Base-by-base conservation (phyloP, 352 stramenopile genomes). In the Phytophthora citricola region DNA sequence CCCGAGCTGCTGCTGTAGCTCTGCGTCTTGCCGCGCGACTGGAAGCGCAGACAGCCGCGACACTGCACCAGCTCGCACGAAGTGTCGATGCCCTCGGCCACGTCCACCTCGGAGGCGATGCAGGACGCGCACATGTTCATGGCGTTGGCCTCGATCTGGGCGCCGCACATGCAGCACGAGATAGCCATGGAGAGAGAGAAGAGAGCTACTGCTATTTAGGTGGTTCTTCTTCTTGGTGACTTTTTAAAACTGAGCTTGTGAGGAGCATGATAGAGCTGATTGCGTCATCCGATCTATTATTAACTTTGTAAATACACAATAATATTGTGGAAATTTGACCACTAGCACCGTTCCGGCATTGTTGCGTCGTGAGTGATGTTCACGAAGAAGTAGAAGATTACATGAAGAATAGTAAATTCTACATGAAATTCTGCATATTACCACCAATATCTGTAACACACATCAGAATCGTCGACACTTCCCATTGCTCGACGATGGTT, bases 101-200 rank as follows among this genome's bases (percentile, higher is more conserved):
- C 83, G 69, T 94, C 76, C 36, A 91, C 81, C 49, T 93, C 76
- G n/a, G 45, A 66, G 15, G 81, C 81, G 34, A 92, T 73, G 67
- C 86, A 94, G 11, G 75, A 69, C 51, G 62, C 59, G 78, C 86
- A 94, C 86, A 93, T 94, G 73, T 92, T 93, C 57, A 90, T 66
- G 8, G 79, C 73, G 48, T 94, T 94, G 50, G 83, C 71, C 68
- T 92, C 83, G 61, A 94, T 93, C 48, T 81, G 63, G 9, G 73
- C 63, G 52, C 83, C 83, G 62, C 83, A 91, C 58, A 89, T 75
- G 47, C 83, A 91, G 55, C 81, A 91, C 5, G 61, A 81, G 17
- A 54, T 24, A 17, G 60, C 45, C 9, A n/a, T 12, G 4, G 5
- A 40, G n/a, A 36, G 5, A 41, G 32, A 47, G 40, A 26, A 26